Percentiles rank a stretch among this genome's conserved stretches.
Conservation (phyloP, 345 rosid species). For the Sisymbrium irio region DNA sequence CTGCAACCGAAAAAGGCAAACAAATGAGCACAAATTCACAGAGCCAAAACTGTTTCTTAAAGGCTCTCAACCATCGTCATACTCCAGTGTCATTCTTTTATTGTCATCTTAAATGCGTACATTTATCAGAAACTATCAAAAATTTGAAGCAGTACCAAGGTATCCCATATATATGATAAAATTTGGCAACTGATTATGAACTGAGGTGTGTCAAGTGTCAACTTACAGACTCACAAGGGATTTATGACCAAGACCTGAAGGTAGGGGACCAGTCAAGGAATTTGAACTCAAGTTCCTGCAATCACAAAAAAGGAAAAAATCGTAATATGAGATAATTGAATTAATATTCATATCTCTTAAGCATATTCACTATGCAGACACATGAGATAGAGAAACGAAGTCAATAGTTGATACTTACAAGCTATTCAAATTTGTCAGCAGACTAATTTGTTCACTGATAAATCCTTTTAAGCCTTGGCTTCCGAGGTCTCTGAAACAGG, state of each 20-base stretch:
- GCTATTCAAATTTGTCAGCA: slow-evolving; percentile 71
- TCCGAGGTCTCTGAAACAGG: slow-evolving; percentile 74
- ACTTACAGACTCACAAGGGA: slow-evolving; percentile 79
- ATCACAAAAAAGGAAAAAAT: not conserved
- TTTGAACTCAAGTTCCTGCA: slow-evolving; percentile 85
- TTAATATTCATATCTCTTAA: not conserved
- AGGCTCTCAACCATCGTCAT: not conserved
- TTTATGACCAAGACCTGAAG: slow-evolving; percentile 73
- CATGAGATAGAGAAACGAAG: slow-evolving; percentile 12
- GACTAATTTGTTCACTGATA: slow-evolving; percentile 78
- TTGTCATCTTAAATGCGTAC: not conserved
- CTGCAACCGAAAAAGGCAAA: slow-evolving; percentile 39
- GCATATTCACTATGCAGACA: not conserved
- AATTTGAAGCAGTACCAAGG: not conserved
- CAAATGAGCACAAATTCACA: slow-evolving; percentile 16
- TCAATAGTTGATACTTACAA: slow-evolving; percentile 63
- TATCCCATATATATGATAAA: not conserved
- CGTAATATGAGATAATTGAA: not conserved
- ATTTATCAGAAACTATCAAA: not conserved
- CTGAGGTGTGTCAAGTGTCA: slow-evolving; percentile 5
- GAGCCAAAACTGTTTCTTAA: not conserved
- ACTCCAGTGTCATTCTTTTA: slow-evolving; percentile 1
- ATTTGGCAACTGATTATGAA: slow-evolving; percentile 6
- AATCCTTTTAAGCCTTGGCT: slow-evolving; percentile 91
- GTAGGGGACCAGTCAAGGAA: slow-evolving; percentile 66